phyloP scores from a whole-genome alignment of 83 land plant genomes.

The Thuja plicata region DNA sequence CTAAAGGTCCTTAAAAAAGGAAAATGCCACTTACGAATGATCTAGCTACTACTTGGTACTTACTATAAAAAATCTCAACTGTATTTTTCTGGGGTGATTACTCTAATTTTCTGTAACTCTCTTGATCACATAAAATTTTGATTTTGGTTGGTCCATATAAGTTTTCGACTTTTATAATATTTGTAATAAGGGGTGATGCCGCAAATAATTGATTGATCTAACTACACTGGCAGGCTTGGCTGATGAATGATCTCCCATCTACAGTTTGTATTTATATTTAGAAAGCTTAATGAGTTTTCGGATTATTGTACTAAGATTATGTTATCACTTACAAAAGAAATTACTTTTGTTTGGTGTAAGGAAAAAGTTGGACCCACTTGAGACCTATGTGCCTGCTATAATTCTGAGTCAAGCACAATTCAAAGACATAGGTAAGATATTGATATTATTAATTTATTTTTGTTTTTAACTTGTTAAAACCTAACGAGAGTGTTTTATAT shows the following conservation, averaged over 20 bases:
- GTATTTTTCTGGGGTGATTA: not conserved
- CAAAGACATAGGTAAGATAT: slow-evolving; percentile 52
- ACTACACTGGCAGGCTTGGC: not conserved
- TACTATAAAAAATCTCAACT: not conserved
- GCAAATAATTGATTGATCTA: not conserved
- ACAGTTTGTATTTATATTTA: not conserved
- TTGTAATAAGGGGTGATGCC: not conserved
- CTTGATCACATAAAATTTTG: not conserved
- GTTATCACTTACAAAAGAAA: not conserved
- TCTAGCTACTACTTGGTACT: not conserved
- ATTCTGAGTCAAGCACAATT: slow-evolving; percentile 60
- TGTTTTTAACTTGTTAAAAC: not conserved
- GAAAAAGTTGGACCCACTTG: slow-evolving; percentile 79
- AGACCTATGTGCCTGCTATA: slow-evolving; percentile 69
- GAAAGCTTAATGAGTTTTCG: not conserved
- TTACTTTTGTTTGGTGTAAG: slow-evolving; percentile 21
- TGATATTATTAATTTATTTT: not conserved
- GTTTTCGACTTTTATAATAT: not conserved
- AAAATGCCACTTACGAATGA: not conserved
- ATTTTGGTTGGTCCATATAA: not conserved
- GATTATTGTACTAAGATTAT: not conserved
- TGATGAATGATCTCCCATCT: not conserved
- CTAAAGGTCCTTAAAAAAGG: not conserved
- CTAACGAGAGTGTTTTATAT: not conserved
- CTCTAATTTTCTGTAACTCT: not conserved